Conservation (phyloP, 2,329 filamentous ascomycete species). For the Helicocarpus griseus region DNA sequence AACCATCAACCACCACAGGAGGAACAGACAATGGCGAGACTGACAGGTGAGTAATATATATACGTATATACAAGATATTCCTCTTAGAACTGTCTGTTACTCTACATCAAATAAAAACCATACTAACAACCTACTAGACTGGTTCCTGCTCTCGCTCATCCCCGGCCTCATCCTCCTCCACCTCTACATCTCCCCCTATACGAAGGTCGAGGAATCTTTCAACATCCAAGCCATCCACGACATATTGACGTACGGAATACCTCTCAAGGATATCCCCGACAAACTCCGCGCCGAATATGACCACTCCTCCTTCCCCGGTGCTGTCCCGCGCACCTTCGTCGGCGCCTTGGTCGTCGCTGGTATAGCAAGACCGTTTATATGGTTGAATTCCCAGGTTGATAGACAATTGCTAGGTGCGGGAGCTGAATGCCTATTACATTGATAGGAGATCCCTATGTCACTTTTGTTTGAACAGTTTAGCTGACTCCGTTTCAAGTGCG, state of each 20-base stretch:
- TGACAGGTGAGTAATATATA: constrained; percentile 7
- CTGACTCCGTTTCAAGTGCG: constrained; percentile 44
- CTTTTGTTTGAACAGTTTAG: neutral
- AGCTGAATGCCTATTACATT: too few relatives aligned
- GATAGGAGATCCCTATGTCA: too few relatives aligned
- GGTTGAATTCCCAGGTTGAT: constrained; percentile 49
- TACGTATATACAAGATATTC: neutral
- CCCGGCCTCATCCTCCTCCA: constrained; percentile 58
- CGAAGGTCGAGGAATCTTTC: constrained; percentile 98
- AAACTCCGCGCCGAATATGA: constrained; percentile 63
- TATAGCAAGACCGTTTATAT: constrained; percentile 57
- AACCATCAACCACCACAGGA: neutral
- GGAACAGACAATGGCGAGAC: constrained; percentile 7
- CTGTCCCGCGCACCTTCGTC: constrained; percentile 83
- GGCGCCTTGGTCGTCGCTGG: constrained; percentile 69
- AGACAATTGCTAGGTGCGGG: constrained; percentile 46
- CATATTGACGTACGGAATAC: constrained; percentile 70
- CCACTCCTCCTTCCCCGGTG: constrained; percentile 81
- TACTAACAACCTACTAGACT: constrained; percentile 30
- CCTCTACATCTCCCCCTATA: constrained; percentile 69
- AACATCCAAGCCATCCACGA: constrained; percentile 93
- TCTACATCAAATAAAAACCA: neutral
- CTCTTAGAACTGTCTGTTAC: neutral
- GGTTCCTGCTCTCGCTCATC: constrained; percentile 41
- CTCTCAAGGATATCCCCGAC: constrained; percentile 44